A percentile compares a stretch with the other conserved stretches of the same genome.
Conservation (phyloP, 257 asterid genomes). For the Rehmannia glutinosa region DNA sequence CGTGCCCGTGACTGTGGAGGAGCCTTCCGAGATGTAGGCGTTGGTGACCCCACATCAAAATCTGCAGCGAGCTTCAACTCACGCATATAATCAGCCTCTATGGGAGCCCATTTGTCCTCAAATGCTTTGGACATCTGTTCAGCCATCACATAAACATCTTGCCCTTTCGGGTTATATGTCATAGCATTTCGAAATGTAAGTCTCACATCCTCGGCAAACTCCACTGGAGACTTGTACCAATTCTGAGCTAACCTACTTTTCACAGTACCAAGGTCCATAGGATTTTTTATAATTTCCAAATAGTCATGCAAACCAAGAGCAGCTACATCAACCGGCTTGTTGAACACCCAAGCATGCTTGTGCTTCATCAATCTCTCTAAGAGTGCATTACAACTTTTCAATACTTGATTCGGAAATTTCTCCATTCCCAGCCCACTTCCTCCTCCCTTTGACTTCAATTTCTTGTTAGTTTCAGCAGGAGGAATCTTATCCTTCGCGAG, state of each 20-base stretch:
- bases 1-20: constrained; percentile 31
- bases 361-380: constrained; percentile 87
- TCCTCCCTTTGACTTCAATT: constrained; percentile 54
- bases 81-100: constrained; percentile 55
- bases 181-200: constrained; percentile 75
- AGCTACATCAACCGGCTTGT: constrained; percentile 69
- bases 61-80: constrained; percentile 37
- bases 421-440: constrained; percentile 32
- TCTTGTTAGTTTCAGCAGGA: constrained; percentile 65
- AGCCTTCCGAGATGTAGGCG: constrained; percentile 52
- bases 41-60: constrained; percentile 42
- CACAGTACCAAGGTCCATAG: constrained; percentile 87
- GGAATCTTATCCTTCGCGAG: constrained; percentile 77
- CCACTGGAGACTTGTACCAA: constrained; percentile 68
- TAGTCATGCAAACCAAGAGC: constrained; percentile 82
- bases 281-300: constrained; percentile 58
- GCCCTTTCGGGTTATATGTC: constrained; percentile 80
- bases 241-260: constrained; percentile 51
- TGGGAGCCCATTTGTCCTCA: constrained; percentile 60
- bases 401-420: constrained; percentile 47
- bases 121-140: constrained; percentile 57
- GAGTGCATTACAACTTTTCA: constrained; percentile 53
- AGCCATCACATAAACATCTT: constrained; percentile 86
- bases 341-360: constrained; percentile 91
- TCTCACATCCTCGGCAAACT: constrained; percentile 81